These are phyloP conservation scores for Penicillium sp. DNA, from an alignment of 2,329 filamentous ascomycete genomes.

Conservation along the genomic window DNA sequence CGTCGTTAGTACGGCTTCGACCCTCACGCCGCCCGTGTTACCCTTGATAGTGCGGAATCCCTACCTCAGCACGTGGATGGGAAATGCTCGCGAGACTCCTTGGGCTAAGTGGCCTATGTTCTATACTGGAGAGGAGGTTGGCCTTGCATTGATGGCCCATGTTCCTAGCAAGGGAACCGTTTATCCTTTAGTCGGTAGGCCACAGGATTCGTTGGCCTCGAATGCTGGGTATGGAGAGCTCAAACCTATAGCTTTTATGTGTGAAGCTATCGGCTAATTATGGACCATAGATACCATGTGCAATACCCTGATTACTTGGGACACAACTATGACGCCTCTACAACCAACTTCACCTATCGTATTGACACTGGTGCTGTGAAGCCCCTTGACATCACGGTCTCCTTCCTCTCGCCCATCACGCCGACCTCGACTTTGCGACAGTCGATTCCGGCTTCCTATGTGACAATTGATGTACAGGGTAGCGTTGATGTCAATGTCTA, in stretches of 20 bases:
- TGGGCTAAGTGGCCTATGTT: conserved; percentile 90
- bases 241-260: not conserved
- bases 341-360: conserved; percentile 70
- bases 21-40: conserved; percentile 67
- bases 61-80: conserved; percentile 77
- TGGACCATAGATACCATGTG: conserved; percentile 58
- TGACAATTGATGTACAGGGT: conserved; percentile 73
- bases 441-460: conserved; percentile 80
- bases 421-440: conserved; percentile 80
- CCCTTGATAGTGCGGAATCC: conserved; percentile 78
- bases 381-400: conserved; percentile 63
- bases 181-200: conserved; percentile 69
- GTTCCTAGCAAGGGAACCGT: conserved; percentile 65
- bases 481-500: conserved; percentile 67
- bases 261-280: not conserved
- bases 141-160: conserved; percentile 67
- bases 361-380: conserved; percentile 55
- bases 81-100: conserved; percentile 73
- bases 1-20: conserved; percentile 55
- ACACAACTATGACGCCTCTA: conserved; percentile 71
- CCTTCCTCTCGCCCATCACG: conserved; percentile 77
- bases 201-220: conserved; percentile 65
- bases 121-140: conserved; percentile 73
- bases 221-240: conserved; percentile 45
- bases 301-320: conserved; percentile 66